These are phyloP conservation scores for Guadua angustifolia DNA, from an alignment of 176 grass and related monocot species.

Conservation along the genomic window DNA sequence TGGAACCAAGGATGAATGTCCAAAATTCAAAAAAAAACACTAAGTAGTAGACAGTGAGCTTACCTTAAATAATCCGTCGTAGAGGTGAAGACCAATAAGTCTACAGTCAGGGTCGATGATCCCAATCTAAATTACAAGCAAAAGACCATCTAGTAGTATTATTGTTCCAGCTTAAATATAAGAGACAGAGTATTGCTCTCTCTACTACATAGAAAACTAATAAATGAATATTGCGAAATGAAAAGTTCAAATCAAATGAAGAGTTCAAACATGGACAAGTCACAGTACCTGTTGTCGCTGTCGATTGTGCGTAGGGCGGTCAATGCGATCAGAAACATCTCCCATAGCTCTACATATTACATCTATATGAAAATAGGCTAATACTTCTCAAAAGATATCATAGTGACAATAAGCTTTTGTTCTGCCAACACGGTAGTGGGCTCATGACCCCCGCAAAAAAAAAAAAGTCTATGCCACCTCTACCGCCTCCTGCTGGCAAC, in stretches of 20 bases:
- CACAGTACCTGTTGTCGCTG: constrained; percentile 73
- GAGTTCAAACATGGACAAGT: neutral
- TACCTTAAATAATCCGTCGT: constrained; percentile 98
- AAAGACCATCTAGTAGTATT: neutral
- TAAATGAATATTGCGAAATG: constrained; percentile 11
- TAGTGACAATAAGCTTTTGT: constrained; percentile 10
- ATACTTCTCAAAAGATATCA: constrained; percentile 15
- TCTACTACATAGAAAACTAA: neutral
- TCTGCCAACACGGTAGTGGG: neutral
- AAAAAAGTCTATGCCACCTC: neutral
- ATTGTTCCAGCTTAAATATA: neutral
- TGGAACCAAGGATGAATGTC: constrained; percentile 17
- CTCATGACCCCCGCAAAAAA: neutral
- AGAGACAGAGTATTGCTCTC: neutral
- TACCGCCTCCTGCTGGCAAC: neutral
- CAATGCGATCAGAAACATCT: constrained; percentile 99
- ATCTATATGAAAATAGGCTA: neutral
- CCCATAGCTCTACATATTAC: constrained; percentile 82
- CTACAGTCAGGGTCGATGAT: constrained; percentile 95
- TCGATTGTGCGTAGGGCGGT: constrained; percentile 93
- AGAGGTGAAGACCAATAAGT: constrained; percentile 90
- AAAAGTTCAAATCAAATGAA: constrained; percentile 2
- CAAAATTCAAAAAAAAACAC: constrained; percentile 8
- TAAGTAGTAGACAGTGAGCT: constrained; percentile 8
- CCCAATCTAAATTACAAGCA: constrained; percentile 71